Evolutionary conservation across 106 monocot species (phyloP), one percentile per base, ranked within the genome.

Genomic region (Allium sativum): DNA sequence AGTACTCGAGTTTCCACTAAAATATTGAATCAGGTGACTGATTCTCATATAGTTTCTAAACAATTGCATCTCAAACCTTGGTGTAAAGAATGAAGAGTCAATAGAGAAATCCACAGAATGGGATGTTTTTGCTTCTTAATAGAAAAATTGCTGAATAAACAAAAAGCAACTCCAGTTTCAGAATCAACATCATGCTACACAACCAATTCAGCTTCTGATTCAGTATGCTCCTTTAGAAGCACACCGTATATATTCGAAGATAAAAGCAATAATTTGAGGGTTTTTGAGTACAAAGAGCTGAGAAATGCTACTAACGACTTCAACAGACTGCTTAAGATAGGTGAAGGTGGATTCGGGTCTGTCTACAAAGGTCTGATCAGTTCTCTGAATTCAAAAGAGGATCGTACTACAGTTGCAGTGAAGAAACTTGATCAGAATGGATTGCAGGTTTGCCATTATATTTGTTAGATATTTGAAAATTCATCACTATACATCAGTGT

Each of bases 301-400:
- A 71, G 55, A 63, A 53, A 42, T 47, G 71, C 71, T 8, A 71
- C 71, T 40, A 71, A 71, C 46, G 71, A 56, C 46, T 71, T 71
- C 71, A 71, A 47, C 55, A 71, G 55, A 47, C 44, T 71, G 54
- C 53, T 71, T 22, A 71, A 71, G 53, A 71, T 71, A 52, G 71
- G 71, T 10, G 71, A 71, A 11, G 71, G 71, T 16, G 71, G 71
- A 45, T 71, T 71, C 46, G 71, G 71, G 11, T 53, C 62, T 22
- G 71, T 71, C 19, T 71, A 71, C 46, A 71, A 71, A 63, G 71
- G 71, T 10, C 17, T 55, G 21, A 20, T 71, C n/a, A 71, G 22
- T 61, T 63, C 71, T 31, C 21, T 54, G 6, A 46, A 20, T 63
- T 54, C 55, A 11, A 55, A 53, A 16, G 63, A 62, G 20, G 71